These are phyloP conservation scores for Anacardium occidentale DNA, from an alignment of 345 rosid genomes.

Conservation along the genomic window DNA sequence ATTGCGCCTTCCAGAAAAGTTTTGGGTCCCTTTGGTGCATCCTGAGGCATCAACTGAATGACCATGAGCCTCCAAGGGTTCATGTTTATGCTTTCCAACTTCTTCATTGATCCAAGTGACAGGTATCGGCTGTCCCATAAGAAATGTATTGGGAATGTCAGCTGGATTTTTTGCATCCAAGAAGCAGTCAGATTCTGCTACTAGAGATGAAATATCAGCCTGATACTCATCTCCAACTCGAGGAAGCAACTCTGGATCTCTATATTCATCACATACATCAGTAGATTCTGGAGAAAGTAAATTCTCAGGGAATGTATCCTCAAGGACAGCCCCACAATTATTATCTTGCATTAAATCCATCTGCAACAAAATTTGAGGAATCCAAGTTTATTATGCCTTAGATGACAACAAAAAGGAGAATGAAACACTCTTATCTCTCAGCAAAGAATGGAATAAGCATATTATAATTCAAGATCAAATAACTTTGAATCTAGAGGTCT, in stretches of 20 bases:
- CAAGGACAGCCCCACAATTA: slow-evolving; percentile 25
- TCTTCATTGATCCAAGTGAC: slow-evolving; percentile 44
- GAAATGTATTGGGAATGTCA: slow-evolving; percentile 24
- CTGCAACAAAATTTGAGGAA: slow-evolving; percentile 24
- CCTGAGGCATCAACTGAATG: slow-evolving; percentile 19
- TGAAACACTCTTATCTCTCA: neutral
- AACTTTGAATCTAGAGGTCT: neutral
- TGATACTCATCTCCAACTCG: slow-evolving; percentile 58
- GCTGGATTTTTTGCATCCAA: slow-evolving; percentile 11
- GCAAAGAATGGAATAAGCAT: neutral
- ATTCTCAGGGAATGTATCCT: slow-evolving; percentile 34
- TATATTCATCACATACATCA: slow-evolving; percentile 30
- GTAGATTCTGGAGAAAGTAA: slow-evolving; percentile 30
- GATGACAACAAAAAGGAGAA: neutral
- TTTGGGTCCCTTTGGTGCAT: slow-evolving; percentile 10
- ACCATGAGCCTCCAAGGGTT: slow-evolving; percentile 18
- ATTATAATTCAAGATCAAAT: neutral
- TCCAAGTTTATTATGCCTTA: neutral
- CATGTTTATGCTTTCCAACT: slow-evolving; percentile 25
- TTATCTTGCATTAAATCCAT: slow-evolving; percentile 39
- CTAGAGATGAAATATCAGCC: slow-evolving; percentile 47
- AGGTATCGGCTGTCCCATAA: slow-evolving; percentile 49
- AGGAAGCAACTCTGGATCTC: slow-evolving; percentile 51
- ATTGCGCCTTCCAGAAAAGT: slow-evolving; percentile 3
- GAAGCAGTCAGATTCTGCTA: slow-evolving; percentile 23